Evolutionary conservation across 495 filamentous ascomycete genomes (phyloP), one percentile per base, ranked within the genome.

Genomic region (Geopyxis carbonaria): DNA sequence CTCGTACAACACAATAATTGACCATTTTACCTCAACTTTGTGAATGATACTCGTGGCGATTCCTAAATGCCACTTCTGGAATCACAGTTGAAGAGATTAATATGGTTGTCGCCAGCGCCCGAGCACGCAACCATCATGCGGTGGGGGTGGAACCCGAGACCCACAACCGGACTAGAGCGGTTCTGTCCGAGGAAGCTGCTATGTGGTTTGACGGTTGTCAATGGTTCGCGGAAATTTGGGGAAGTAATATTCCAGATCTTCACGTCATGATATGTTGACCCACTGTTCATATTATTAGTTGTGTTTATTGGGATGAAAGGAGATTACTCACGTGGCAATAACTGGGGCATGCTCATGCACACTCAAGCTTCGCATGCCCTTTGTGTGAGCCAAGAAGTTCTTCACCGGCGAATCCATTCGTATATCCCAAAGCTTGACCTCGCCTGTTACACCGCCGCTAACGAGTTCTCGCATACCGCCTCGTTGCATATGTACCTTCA

Each of bases 331-430:
- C 84, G 86, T 75, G 51, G 83, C 83, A 65, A 95, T 92, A 5
- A 99, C 86, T 21, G 89, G 89, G 31, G 92, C 73, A 61, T 95
- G 91, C 57, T 99, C 89, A 60, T 99, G 89, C 18, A 89, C 83
- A 55, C 80, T 86, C 44, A 93, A 68, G 14, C 80, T 87, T 45
- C 83, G 66, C 46, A 93, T 64, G 10, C 78, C 79, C 45, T 82
- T 75, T 33, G 65, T 76, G n/a, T 79, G 85, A 1, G 80, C 74
- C 40, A 67, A 61, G 43, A 91, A 80, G 5, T 74, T 74, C 38
- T 72, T 70, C 19, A 93, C 64, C 4, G 78, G 73, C 45, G 68
- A 58, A 39, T 86, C 75, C 72, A 79, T 78, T 28, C 87, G 71
- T 34, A 99, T 82, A 63, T 99, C 89, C 89, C 89, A 99, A 5